A percentile compares a stretch with the other conserved stretches of the same genome.
Conservation (phyloP, 1,284 basidiomycete genomes). For the Cystobasidium sp. region DNA sequence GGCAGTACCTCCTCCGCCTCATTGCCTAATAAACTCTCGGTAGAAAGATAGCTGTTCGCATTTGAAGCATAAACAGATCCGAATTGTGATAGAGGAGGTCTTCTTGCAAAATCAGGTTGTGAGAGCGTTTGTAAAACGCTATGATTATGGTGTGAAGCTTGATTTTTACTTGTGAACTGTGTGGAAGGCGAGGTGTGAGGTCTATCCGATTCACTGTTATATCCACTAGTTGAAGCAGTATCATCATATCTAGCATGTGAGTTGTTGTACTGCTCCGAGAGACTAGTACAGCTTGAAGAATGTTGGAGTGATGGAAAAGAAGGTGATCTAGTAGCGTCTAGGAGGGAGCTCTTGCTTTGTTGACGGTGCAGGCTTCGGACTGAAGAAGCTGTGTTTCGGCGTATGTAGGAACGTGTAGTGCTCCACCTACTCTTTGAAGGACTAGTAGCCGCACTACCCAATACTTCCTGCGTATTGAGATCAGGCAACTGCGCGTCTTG, state of each 20-base stretch:
- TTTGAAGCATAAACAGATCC: conserved; percentile 16
- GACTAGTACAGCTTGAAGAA: conserved; percentile 10
- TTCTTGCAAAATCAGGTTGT: not conserved
- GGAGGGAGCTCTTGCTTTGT: conserved; percentile 6
- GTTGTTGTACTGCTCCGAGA: conserved; percentile 10
- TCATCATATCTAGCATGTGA: conserved; percentile 10
- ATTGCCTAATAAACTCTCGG: not conserved
- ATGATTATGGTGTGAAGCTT: not conserved
- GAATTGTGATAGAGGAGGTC: not conserved
- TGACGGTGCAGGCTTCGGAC: conserved; percentile 14
- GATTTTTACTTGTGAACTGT: not conserved
- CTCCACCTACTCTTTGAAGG: conserved; percentile 11
- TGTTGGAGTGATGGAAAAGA: conserved; percentile 11
- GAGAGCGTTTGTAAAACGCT: not conserved
- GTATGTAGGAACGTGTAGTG: conserved; percentile 13
- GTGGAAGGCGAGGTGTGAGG: not conserved
- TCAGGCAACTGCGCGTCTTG: not conserved
- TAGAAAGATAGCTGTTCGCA: conserved; percentile 24
- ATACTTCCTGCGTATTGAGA: not conserved
- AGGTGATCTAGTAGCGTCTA: conserved; percentile 1
- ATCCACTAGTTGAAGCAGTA: not conserved
- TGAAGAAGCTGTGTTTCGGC: conserved; percentile 30
- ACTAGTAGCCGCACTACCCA: not conserved
- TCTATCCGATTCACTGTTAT: conserved; percentile 9
- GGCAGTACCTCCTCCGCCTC: not conserved